Conservation (phyloP, 2,329 filamentous ascomycete species). For the Diaporthe citrichinensis region DNA sequence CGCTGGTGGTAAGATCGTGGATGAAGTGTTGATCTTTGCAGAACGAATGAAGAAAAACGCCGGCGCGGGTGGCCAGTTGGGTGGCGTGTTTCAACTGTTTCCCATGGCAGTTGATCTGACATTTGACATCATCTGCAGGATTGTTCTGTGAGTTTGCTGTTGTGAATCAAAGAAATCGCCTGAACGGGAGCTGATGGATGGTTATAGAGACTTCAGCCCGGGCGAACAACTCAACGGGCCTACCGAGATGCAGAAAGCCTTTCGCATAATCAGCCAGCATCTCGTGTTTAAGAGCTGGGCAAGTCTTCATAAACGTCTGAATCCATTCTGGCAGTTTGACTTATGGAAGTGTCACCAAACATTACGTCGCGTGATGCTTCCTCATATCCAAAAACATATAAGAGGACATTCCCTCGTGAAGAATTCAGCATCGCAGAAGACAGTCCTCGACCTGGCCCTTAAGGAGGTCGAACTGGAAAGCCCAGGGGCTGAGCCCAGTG, state of each 20-base stretch:
- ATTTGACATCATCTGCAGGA: slow-evolving; percentile 37
- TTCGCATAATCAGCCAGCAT: slow-evolving; percentile 13
- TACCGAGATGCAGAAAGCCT: slow-evolving; percentile 31
- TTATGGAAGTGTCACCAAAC: slow-evolving; percentile 19
- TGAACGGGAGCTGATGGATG: background rate
- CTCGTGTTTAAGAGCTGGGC: slow-evolving; percentile 25
- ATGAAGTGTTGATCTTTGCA: slow-evolving; percentile 24
- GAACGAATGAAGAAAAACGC: slow-evolving; percentile 8
- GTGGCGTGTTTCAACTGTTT: slow-evolving; percentile 22
- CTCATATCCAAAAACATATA: slow-evolving; percentile 27
- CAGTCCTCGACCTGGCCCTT: slow-evolving; percentile 46
- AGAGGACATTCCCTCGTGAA: background rate
- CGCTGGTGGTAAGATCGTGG: slow-evolving; percentile 20
- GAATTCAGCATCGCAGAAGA: slow-evolving; percentile 36
- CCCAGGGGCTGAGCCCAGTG: background rate
- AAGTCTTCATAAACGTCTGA: slow-evolving; percentile 33
- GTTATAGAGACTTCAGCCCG: slow-evolving; percentile 26
- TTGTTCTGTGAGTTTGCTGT: slow-evolving; percentile 27
- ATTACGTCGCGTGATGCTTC: slow-evolving; percentile 13
- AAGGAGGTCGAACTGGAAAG: slow-evolving; percentile 41
- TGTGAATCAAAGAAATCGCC: too few relatives aligned
- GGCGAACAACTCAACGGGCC: slow-evolving; percentile 34
- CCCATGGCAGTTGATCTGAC: slow-evolving; percentile 36
- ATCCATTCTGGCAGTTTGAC: slow-evolving; percentile 26
- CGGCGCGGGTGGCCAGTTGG: slow-evolving; percentile 14